Conservation (phyloP, 2,329 filamentous ascomycete species). For the Colletotrichum cereale region DNA sequence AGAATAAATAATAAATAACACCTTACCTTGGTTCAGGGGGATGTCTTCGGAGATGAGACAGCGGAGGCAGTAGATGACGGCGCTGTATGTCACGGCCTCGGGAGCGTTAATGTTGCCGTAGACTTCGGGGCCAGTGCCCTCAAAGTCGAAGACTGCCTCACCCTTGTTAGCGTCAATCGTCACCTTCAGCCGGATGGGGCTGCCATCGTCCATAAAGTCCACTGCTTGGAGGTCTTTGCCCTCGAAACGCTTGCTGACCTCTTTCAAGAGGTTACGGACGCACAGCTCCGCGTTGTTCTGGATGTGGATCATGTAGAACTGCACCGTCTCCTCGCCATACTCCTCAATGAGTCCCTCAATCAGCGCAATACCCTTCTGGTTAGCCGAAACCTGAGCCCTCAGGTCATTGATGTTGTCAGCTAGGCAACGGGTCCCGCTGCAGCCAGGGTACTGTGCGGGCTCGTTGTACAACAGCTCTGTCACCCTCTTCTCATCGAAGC, state of each 20-base stretch:
- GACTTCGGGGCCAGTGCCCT: slow-evolving; percentile 82
- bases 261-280: slow-evolving; percentile 79
- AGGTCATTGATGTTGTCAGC: slow-evolving; percentile 87
- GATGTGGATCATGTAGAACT: slow-evolving; percentile 87
- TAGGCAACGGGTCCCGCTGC: slow-evolving; percentile 82
- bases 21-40: slow-evolving; percentile 86
- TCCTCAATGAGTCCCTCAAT: slow-evolving; percentile 82
- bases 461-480: slow-evolving; percentile 79
- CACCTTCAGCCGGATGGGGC: slow-evolving; percentile 79
- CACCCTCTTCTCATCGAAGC: slow-evolving; percentile 83
- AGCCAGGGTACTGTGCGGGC: slow-evolving; percentile 80
- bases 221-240: slow-evolving; percentile 77
- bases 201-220: slow-evolving; percentile 89
- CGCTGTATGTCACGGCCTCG: slow-evolving; percentile 83
- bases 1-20: no score
- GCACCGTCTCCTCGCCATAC: slow-evolving; percentile 81
- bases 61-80: slow-evolving; percentile 89
- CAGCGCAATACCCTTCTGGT: slow-evolving; percentile 87
- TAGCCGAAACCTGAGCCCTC: slow-evolving; percentile 86
- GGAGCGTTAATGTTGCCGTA: slow-evolving; percentile 87
- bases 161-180: slow-evolving; percentile 81
- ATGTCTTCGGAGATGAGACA: slow-evolving; percentile 86
- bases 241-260: slow-evolving; percentile 76
- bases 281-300: slow-evolving; percentile 83
- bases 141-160: slow-evolving; percentile 85